These are phyloP conservation scores for Diversispora epigaea DNA, from an alignment of 192 early-diverging fungal species.

Conservation along the genomic window DNA sequence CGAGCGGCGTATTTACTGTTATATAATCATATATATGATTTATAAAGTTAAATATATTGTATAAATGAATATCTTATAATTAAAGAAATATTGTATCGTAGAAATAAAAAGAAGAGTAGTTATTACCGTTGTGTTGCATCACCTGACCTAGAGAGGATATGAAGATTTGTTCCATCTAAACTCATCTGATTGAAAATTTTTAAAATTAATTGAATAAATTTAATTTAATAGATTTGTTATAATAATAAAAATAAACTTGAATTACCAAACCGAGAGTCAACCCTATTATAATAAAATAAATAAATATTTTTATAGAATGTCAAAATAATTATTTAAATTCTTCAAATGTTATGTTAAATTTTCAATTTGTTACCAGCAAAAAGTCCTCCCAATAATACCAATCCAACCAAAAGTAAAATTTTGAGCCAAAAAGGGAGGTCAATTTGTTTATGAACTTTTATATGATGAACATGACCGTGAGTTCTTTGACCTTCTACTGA, in stretches of 20 bases:
- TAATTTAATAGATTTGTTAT: not conserved
- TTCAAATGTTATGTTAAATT: not conserved
- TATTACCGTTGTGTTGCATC: slow-evolving; percentile 54
- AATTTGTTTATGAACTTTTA: not conserved
- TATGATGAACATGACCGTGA: not conserved
- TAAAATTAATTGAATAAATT: not conserved
- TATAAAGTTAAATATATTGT: not conserved
- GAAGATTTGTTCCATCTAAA: slow-evolving; percentile 75
- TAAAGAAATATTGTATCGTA: not conserved
- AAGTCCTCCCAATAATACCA: slow-evolving; percentile 74
- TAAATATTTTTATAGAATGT: not conserved
- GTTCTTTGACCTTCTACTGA: not conserved
- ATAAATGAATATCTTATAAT: not conserved
- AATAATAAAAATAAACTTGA: not conserved
- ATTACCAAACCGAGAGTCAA: slow-evolving; percentile 44
- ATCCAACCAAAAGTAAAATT: slow-evolving; percentile 51
- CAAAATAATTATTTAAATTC: not conserved
- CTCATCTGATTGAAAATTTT: slow-evolving; percentile 61
- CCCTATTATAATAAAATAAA: slow-evolving; percentile 37
- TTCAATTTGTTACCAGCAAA: slow-evolving; percentile 56
- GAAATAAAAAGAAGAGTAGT: no score
- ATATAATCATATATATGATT: no score
- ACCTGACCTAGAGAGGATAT: slow-evolving; percentile 81
- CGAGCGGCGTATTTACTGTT: slow-evolving; percentile 60
- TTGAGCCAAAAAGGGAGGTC: slow-evolving; percentile 42